A percentile compares a stretch with the other conserved stretches of the same genome.
Evolutionary conservation across 495 filamentous ascomycete species (phyloP).

Genomic region (Acidiella bohemica): DNA sequence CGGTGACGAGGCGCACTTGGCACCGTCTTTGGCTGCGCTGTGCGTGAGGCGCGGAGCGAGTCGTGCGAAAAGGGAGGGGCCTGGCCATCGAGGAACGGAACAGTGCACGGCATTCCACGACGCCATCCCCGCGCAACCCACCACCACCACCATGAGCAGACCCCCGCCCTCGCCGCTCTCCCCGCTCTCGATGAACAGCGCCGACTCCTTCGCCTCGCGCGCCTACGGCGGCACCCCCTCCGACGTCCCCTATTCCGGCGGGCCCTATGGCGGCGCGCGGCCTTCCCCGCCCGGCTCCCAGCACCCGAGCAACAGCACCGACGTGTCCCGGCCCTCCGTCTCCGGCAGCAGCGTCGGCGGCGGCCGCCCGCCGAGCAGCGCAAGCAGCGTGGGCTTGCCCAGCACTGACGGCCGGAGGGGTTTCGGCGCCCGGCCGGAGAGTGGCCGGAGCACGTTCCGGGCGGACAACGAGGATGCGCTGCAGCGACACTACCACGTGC

Average conservation of each 20-base stretch:
- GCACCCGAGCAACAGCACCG: conserved; percentile 16
- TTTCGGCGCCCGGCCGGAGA: conserved; percentile 18
- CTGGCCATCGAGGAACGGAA: too few relatives aligned
- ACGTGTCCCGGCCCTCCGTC: conserved; percentile 14
- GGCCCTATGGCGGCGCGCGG: conserved; percentile 12
- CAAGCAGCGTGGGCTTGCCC: conserved; percentile 16
- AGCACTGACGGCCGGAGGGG: conserved; percentile 14
- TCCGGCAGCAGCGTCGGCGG: conserved; percentile 13
- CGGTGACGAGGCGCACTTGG: too few relatives aligned
- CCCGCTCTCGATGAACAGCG: conserved; percentile 11
- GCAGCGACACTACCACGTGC: conserved; percentile 64
- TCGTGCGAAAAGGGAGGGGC: too few relatives aligned
- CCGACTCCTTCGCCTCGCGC: conserved; percentile 5
- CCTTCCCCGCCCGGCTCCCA: conserved; percentile 10
- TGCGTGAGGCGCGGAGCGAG: too few relatives aligned
- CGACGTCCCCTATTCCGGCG: conserved; percentile 8
- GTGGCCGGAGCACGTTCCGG: conserved; percentile 34
- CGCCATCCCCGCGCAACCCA: too few relatives aligned
- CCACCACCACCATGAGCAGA: conserved; percentile 10
- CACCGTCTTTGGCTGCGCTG: too few relatives aligned
- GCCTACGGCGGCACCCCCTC: conserved; percentile 4
- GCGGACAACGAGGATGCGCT: conserved; percentile 46
- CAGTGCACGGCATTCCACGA: too few relatives aligned
- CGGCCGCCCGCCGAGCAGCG: conserved; percentile 6
- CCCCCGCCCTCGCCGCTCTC: conserved; percentile 6